Evolutionary conservation across 192 early-diverging fungal species (phyloP).

Genomic region (Backusella sp.): DNA sequence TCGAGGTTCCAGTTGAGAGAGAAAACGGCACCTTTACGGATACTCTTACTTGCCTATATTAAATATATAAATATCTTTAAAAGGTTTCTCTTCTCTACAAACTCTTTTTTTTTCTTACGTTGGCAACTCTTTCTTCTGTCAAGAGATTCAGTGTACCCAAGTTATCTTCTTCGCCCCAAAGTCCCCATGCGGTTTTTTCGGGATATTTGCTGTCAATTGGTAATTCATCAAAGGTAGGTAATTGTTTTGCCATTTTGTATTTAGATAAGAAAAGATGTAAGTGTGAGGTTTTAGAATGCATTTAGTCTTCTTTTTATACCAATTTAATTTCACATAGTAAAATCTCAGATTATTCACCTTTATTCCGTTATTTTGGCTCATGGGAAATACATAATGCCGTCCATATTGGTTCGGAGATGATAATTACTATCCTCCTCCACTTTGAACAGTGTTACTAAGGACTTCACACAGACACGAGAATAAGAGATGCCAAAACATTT

Average conservation of each 20-base stretch:
- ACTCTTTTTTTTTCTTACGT: conserved; percentile 9
- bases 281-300: background rate
- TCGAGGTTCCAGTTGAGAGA: conserved; percentile 35
- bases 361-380: background rate
- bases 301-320: too few species aligned
- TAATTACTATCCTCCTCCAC: background rate
- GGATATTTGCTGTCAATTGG: conserved; percentile 34
- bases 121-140: conserved; percentile 16
- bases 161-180: conserved; percentile 37
- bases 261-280: background rate
- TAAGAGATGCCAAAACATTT: background rate
- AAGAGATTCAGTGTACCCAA: conserved; percentile 30
- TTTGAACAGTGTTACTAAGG: background rate
- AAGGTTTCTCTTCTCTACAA: too few species aligned
- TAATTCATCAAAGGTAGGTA: conserved; percentile 28
- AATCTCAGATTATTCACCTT: background rate
- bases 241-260: background rate
- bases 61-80: background rate
- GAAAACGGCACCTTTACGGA: conserved; percentile 24
- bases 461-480: background rate
- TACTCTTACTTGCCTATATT: conserved; percentile 23
- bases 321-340: background rate
- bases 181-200: conserved; percentile 28
- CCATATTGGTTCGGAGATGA: background rate
- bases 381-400: background rate